Base-by-base conservation (phyloP, 257 asterid species). In the Primulina eburnea region DNA sequence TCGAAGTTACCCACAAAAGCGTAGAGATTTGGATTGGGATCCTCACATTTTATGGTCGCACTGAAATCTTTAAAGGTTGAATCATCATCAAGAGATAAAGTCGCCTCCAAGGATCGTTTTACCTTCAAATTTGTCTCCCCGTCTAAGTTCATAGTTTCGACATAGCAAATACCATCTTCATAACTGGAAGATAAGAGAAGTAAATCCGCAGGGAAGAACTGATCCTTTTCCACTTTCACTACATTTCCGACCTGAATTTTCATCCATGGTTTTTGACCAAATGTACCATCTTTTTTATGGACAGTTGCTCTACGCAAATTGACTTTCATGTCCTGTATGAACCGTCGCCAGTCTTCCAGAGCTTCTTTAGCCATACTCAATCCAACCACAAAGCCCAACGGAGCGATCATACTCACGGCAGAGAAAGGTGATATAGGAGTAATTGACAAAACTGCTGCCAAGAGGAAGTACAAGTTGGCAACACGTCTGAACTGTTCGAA, bases 291-390 rank as follows among this genome's bases (percentile, higher is more conserved):
- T 56, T 74, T 77, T 80, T 77, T 89, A 75, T 86, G 97, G 30
- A 90, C 81, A 1, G 65, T 59, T 55, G 85, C 81, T 86, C 89
- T 93, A 47, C 96, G 76, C 69, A 83, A 79, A 80, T 93, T 93
- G 71, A 93, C 96, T 85, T 86, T 89, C 98, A 93, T 87, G 65
- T 90, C 98, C 82, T 93, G 96, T 62, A 90, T 77, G 68, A 93
- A 93, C 73, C 97, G 73, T 17, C 90, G 85, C 90, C 96, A 90
- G 73, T 93, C 98, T 84, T 93, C 98, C 73, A 88, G 67, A 33
- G 95, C 98, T 76, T 93, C 97, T 75, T 93, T 93, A n/a, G 94
- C 95, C 98, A 93, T 93, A 70, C 98, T 93, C 90, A 90, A 71
- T 5, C 98, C 98, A 76, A 93, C 96, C 60, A 93, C 98, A 79